Evolutionary conservation across 306 rosid genomes (phyloP), one percentile per base, ranked within the genome.

Genomic region (Acacia confusa): DNA sequence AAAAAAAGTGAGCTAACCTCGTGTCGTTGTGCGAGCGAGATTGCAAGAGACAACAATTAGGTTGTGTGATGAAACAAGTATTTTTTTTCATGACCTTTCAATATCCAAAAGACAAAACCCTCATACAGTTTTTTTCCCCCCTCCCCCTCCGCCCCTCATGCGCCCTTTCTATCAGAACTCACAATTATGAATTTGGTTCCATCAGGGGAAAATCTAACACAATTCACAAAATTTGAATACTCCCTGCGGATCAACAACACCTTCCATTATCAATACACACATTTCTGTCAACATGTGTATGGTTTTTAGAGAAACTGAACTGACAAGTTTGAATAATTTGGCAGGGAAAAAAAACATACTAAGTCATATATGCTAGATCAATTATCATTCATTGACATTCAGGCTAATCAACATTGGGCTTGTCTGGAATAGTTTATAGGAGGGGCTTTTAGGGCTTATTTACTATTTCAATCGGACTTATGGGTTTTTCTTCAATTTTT

Each of bases 151-250:
- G n/a, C n/a, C n/a, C n/a, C n/a, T n/a, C 34, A 93, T 79, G 41
- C 94, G 41, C 94, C 97, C 89, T 83, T 93, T 84, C 91, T 96
- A 84, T 93, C 97, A 71, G 98, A 96, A 91, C 99, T 91, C 70
- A 92, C 97, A 78, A 83, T 92, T 20, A 96, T 85, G 61, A 91
- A 96, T 86, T 93, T 96, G 85, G 87, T 93, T 74, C 99, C 99
- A 84, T 96, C 97, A 12, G 97, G 98, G 77, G 98, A 92, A 87
- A 79, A 96, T 84, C 97, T 91, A 61, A 89, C 84, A 82, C 98
- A 93, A 78, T 96, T 96, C 70, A 91, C 89, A 50, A 96, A 96
- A 84, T 96, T 96, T 27, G 98, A 79, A 87, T 96, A 98, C 86
- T 96, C 94, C 97, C 99, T 96, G 91, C 86, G 85, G 86, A 87